A percentile compares a stretch with the other conserved stretches of the same genome.
phyloP scores from a whole-genome alignment of 2,329 filamentous ascomycete genomes.

The Cylindrodendrum hubeiense region DNA sequence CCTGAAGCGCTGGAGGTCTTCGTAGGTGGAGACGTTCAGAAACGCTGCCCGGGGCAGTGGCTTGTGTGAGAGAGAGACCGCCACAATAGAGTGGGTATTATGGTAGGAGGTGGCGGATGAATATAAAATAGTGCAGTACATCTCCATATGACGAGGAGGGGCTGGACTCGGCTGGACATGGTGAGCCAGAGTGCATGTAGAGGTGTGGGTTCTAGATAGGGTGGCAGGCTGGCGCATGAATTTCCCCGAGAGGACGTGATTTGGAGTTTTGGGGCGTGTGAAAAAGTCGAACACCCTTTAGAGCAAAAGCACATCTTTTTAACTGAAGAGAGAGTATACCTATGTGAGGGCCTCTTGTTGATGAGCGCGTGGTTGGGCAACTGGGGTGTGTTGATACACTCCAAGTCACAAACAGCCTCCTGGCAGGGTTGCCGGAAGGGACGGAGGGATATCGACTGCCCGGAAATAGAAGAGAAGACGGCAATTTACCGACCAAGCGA shows the following conservation, averaged over 20 bases:
- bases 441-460: too few species aligned
- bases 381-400: not conserved
- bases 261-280: constrained; percentile 43
- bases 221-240: constrained; percentile 39
- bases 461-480: too few species aligned
- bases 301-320: constrained; percentile 35
- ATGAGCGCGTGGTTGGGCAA: not conserved
- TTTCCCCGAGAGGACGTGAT: constrained; percentile 25
- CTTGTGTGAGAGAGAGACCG: constrained; percentile 51
- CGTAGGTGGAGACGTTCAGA: constrained; percentile 61
- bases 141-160: constrained; percentile 2
- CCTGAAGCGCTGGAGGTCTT: constrained; percentile 63
- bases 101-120: not conserved
- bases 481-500: too few species aligned
- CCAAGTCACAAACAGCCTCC: not conserved
- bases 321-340: constrained; percentile 6
- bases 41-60: constrained; percentile 58
- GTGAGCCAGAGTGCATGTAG: constrained; percentile 3
- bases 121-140: constrained; percentile 3
- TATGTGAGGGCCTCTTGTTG: not conserved
- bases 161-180: not conserved
- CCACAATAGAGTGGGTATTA: not conserved
- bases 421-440: too few species aligned
- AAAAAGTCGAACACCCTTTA: constrained; percentile 43
- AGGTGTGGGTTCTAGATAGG: constrained; percentile 27